Evolutionary conservation across 1,284 basidiomycete species (phyloP).

Genomic region (Ustilago cynodontis): DNA sequence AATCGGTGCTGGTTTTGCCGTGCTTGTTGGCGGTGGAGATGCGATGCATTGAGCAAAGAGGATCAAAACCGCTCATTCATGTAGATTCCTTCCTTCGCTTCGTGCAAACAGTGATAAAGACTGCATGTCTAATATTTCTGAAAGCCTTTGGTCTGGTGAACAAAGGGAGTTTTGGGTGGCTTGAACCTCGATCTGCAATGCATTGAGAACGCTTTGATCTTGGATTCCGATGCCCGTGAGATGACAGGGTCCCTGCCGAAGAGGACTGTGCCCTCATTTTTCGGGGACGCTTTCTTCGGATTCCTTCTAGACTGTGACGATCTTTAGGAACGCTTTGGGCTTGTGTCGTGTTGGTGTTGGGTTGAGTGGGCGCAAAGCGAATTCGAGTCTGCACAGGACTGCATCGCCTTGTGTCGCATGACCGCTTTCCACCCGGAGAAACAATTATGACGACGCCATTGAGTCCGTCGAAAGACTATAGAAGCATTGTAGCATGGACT

Average conservation of each 20-base stretch:
- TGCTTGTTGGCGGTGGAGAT: slow-evolving; percentile 56
- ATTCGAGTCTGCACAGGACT: neutral
- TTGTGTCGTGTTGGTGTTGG: too few relatives aligned
- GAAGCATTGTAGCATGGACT: neutral
- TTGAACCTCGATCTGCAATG: slow-evolving; percentile 13
- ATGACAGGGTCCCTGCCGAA: neutral
- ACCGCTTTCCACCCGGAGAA: neutral
- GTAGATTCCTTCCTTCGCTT: neutral
- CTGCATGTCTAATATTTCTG: neutral
- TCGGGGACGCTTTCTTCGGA: neutral
- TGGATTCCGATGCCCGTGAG: neutral
- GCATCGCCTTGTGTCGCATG: slow-evolving; percentile 26
- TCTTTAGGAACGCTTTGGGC: neutral
- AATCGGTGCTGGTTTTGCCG: slow-evolving; percentile 62
- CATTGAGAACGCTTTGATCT: neutral
- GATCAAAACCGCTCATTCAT: neutral
- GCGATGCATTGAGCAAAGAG: slow-evolving; percentile 19
- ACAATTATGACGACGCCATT: neutral
- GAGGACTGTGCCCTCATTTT: neutral
- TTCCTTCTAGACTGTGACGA: neutral
- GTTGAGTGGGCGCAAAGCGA: neutral
- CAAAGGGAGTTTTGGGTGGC: neutral
- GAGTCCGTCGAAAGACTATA: neutral
- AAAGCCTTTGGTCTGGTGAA: neutral
- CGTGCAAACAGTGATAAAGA: neutral